Evolutionary conservation across 2,329 filamentous ascomycete genomes (phyloP).

Genomic region (Endocalyx cinctus): DNA sequence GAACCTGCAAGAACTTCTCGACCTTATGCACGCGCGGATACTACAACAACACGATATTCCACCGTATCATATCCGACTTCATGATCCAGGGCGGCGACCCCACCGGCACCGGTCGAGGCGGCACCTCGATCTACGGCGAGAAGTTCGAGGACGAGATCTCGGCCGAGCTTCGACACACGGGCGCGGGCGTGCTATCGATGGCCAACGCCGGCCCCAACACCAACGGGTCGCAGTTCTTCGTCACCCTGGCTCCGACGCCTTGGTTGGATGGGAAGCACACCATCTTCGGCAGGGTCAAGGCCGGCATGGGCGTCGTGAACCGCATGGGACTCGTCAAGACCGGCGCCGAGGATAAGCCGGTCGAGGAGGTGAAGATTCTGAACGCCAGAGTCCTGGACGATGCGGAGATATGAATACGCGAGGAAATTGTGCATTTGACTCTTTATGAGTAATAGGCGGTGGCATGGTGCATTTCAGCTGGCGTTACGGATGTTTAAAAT

Average conservation of each 20-base stretch:
- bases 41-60: conserved; percentile 82
- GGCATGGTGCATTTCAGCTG: too few relatives aligned
- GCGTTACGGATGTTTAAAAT: too few relatives aligned
- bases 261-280: conserved; percentile 98
- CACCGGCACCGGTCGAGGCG: conserved; percentile 87
- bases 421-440: too few relatives aligned
- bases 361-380: conserved; percentile 77
- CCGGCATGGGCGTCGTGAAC: conserved; percentile 76
- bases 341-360: conserved; percentile 71
- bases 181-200: conserved; percentile 92
- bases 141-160: conserved; percentile 93
- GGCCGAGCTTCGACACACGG: conserved; percentile 77
- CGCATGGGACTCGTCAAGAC: conserved; percentile 87
- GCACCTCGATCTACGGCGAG: conserved; percentile 83
- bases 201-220: conserved; percentile 91
- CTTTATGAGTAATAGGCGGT: too few relatives aligned
- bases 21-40: conserved; percentile 78
- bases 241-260: conserved; percentile 88
- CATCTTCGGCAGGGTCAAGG: conserved; percentile 88
- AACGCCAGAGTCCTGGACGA: conserved; percentile 66
- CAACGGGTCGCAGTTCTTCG: conserved; percentile 94
- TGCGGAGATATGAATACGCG: too few relatives aligned
- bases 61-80: conserved; percentile 92
- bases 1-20: conserved; percentile 82
- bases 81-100: conserved; percentile 96